phyloP scores from a whole-genome alignment of 768 basidiomycete genomes.

The Porphyrellus cyaneotinctus region DNA sequence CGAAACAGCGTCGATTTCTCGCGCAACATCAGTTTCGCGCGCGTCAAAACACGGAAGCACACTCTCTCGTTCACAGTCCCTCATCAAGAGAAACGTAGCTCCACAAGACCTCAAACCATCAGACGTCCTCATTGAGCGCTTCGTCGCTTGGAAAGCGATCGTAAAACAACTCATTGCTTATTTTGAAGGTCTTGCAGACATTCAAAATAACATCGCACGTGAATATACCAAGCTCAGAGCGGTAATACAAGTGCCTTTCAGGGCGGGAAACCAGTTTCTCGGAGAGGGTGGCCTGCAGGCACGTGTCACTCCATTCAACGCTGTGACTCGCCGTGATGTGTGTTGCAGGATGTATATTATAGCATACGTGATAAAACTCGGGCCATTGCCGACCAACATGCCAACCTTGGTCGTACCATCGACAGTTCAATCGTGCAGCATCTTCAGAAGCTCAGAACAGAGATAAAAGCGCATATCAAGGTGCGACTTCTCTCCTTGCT shows the following conservation, averaged over 20 bases:
- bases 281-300: slow-evolving; percentile 96
- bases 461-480: slow-evolving; percentile 98
- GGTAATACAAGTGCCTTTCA: slow-evolving; percentile 96
- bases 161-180: slow-evolving; percentile 94
- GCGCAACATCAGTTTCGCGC: slow-evolving; percentile 70
- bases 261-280: slow-evolving; percentile 93
- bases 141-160: slow-evolving; percentile 92
- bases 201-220: slow-evolving; percentile 90
- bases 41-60: slow-evolving; percentile 64
- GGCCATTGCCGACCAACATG: slow-evolving; percentile 90
- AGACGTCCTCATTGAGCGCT: slow-evolving; percentile 94
- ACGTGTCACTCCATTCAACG: slow-evolving; percentile 14
- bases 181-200: slow-evolving; percentile 65
- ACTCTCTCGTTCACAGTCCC: slow-evolving; percentile 72
- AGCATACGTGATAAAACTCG: slow-evolving; percentile 91
- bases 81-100: slow-evolving; percentile 93
- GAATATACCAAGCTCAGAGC: slow-evolving; percentile 92
- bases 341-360: slow-evolving; percentile 80
- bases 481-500: slow-evolving; percentile 32
- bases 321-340: neutral
- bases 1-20: slow-evolving; percentile 53
- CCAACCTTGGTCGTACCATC: slow-evolving; percentile 92
- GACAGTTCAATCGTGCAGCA: slow-evolving; percentile 98
- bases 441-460: slow-evolving; percentile 87
- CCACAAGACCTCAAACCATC: slow-evolving; percentile 88